Evolutionary conservation across 2,329 filamentous ascomycete species (phyloP), one percentile per base, ranked within the genome.

Genomic region (Simplicillium sp.): DNA sequence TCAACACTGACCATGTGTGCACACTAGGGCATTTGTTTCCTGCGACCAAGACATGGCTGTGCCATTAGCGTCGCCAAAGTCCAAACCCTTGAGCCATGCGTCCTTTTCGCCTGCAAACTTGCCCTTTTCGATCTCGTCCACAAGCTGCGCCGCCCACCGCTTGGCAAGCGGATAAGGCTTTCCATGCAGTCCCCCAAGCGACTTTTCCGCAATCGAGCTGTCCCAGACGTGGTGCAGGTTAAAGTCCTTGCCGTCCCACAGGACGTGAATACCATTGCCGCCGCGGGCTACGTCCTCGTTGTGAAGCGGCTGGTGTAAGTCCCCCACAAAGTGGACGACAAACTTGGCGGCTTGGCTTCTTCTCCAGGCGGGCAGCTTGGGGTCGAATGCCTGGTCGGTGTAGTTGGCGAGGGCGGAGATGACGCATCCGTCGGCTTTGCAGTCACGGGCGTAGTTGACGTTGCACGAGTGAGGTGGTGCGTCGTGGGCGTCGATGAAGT

Each of bases 151-250:
- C 2, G 80, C 75, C 74, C 80, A 84, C 34, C 54, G 55, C 38
- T 64, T 56, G 2, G 77, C 78, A 36, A 70, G 62, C 5, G 58
- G 56, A 44, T 71, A 76, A 1, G 71, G 57, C 59, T 65, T 57
- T 53, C 74, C 61, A 32, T 65, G 61, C 34, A 64, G 55, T n/a
- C 70, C 75, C 3, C 80, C 80, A 2, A 82, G 64, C 51, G 75
- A 61, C 53, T 80, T 75, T 60, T 84, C 80, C 1, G 77, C 71
- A 46, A 87, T 86, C 48, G 72, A 75, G 40, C 73, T 77, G 54
- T 87, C 84, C 83, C 83, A 87, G 13, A 86, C 75, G 43, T 81
- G 71, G 53, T 87, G 84, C 34, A 87, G 67, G 54, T 87, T 87
- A 41, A 74, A 68, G 20, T 65, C 58, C 25, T 59, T 56, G 3